Base-by-base conservation (phyloP, 495 filamentous ascomycete genomes). In the Penicillium paxilli region DNA sequence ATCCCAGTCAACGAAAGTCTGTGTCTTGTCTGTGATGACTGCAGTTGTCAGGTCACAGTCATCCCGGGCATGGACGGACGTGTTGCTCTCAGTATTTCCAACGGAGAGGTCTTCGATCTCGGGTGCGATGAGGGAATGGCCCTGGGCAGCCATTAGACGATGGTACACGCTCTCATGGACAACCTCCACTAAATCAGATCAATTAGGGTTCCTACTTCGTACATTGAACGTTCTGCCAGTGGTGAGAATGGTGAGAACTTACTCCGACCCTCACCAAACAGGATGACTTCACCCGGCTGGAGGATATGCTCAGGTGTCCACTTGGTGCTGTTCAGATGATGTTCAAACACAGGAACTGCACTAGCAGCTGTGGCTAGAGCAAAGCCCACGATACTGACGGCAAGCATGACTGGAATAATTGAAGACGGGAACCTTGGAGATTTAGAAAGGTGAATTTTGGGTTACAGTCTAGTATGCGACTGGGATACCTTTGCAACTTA, bases 261-360 rank as follows among this genome's bases (percentile, higher is more conserved):
- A 54, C 52, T 54, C 7, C 52, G 52, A 24, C 33, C 45, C 3
- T 54, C 23, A 9, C 52, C 52, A 23, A 21, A 54, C 5, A 54
- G 6, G 22, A 54, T 54, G 24, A 54, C 35, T 23, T 54, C 52
- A 10, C 25, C 52, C 14, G 44, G 52, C 25, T 54, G 45, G 17
- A 54, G 52, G 20, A 54, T 41, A 54, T 54, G 52, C 4, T 54
- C 52, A 17, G 52, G 45, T 19, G 52, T 54, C 52, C 52, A 54
- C 35, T 20, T 32, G 35, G 35, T 54, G 14, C 52, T 54, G 24
- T 54, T 49, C n/a, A 49, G 33, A n/a, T 25, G 14, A 16, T 30
- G 46, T 4, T 48, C 46, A 22, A 21, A 8, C 12, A 48, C 23
- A 21, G 46, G 46, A 1, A 30, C 44, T 30, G 44, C 44, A 30